Evolutionary conservation across 192 early-diverging fungal species (phyloP).

Genomic region (Coemansia furcata): DNA sequence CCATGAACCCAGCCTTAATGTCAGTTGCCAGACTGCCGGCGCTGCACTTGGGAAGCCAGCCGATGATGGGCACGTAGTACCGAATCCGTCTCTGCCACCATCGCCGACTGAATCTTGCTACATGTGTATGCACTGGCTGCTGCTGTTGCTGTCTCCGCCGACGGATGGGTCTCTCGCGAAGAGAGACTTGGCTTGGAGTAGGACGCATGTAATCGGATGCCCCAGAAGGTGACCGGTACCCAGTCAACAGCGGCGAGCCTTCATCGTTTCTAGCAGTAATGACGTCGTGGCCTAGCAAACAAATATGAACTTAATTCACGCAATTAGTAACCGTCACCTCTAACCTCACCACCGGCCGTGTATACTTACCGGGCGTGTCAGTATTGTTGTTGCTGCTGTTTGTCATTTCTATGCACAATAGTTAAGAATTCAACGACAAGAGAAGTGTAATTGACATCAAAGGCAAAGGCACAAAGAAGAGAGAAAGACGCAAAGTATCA

Average conservation of each 20-base stretch:
- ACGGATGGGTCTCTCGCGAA: slow-evolving; percentile 1
- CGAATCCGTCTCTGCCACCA: slow-evolving; percentile 60
- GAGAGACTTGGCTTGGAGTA: slow-evolving; percentile 19
- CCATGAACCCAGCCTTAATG: slow-evolving; percentile 82
- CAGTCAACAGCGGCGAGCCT: slow-evolving; percentile 24
- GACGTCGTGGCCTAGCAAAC: not conserved
- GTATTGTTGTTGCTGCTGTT: not conserved
- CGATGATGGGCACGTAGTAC: slow-evolving; percentile 92
- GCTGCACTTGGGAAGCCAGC: slow-evolving; percentile 88
- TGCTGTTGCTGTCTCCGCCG: slow-evolving; percentile 20
- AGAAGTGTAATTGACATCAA: not conserved
- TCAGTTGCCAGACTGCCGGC: slow-evolving; percentile 65
- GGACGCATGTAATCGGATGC: slow-evolving; percentile 17
- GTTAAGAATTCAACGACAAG: not conserved
- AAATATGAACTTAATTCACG: not conserved
- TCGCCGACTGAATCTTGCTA: slow-evolving; percentile 9
- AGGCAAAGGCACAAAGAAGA: not conserved
- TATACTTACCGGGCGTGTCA: not conserved
- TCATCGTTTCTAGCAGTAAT: slow-evolving; percentile 8
- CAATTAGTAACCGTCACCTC: not conserved
- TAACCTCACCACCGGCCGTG: not conserved
- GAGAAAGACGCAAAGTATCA: not conserved
- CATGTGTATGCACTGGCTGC: not conserved
- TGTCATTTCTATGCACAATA: not conserved
- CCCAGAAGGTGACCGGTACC: slow-evolving; percentile 1